Base-by-base conservation (phyloP, 139 green algal species). In the Micromonas commoda region DNA sequence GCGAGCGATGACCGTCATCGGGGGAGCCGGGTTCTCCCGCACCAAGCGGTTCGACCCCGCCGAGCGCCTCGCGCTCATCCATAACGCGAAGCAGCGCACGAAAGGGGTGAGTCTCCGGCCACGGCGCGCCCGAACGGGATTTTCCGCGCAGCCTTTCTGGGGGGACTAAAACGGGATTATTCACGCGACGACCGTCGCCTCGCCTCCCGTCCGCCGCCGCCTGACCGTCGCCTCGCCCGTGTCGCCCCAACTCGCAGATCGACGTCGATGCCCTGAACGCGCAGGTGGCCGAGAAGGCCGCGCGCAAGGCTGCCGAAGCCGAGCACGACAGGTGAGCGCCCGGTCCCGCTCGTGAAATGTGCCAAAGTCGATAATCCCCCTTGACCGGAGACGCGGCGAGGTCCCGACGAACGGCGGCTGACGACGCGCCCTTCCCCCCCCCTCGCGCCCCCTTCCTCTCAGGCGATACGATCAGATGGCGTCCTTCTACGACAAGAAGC, bases 1-100 rank as follows among this genome's bases (percentile, higher is more conserved):
- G 16, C 45, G 45, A 9, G 16, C 45, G 45, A 57, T 57, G 45
- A 69, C 13, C 26, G 63, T 37, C 63, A 69, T 69, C 63, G 63
- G 63, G 13, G 63, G 21, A 20, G 6, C 28, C 9, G 9, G 63
- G 9, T 69, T 69, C 63, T 19, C 63, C 13, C 26, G 63, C 26
- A 69, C 63, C 9, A 32, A 33, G 26, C 26, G 63, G 63, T 32
- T 69, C 73, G 83, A 92, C 35, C 86, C 91, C 68, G 82, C 86
- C 0, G 77, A 84, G 29, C 80, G 89, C 9, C 61, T 92, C 0
- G 82, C 80, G 57, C 83, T 87, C 21, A 82, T 93, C 0, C 66
- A 91, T 52, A 86, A 93, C 64, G 89, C 87, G 0, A 93, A 93
- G 69, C 81, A 73, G 45, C 72, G 89, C 23, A 87, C 83, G 4